A percentile compares a stretch with the other conserved stretches of the same genome.
phyloP scores from a whole-genome alignment of 106 monocot genomes.

The Dendrobium catenatum region DNA sequence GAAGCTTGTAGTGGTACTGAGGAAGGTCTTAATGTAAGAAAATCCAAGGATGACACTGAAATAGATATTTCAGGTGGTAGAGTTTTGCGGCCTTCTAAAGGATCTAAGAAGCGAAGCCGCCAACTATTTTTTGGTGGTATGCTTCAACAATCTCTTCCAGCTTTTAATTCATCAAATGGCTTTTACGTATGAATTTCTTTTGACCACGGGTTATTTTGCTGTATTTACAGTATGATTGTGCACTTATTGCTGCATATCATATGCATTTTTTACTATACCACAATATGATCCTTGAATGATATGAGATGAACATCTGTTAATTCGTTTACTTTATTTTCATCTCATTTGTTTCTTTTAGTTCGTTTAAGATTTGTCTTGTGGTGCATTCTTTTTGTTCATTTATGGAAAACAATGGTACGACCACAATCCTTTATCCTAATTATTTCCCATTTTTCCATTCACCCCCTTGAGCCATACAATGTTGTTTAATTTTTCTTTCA shows the following conservation, averaged over 20 bases:
- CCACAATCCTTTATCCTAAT: background rate
- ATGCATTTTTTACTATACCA: background rate
- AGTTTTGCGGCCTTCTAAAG: slow-evolving; percentile 25
- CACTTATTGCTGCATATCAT: background rate
- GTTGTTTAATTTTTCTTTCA: background rate
- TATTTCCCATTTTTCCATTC: background rate
- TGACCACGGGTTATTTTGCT: background rate
- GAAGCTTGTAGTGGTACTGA: slow-evolving; percentile 99
- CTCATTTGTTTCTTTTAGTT: background rate
- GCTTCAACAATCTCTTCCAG: slow-evolving; percentile 5
- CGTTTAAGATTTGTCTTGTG: background rate
- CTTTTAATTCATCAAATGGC: background rate
- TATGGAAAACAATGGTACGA: background rate
- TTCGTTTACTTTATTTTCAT: background rate
- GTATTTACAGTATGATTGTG: background rate
- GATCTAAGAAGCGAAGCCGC: slow-evolving; percentile 48
- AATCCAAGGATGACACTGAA: slow-evolving; percentile 40
- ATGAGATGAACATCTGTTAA: background rate
- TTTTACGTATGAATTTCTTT: background rate
- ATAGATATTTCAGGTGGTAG: slow-evolving; percentile 29
- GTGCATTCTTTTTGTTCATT: background rate
- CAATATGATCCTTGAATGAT: background rate
- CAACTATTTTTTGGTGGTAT: slow-evolving; percentile 76
- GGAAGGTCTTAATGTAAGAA: slow-evolving; percentile 53
- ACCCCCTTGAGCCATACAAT: background rate